These are phyloP conservation scores for Fraxinus velutina DNA, from an alignment of 305 asterid species.

Conservation along the genomic window DNA sequence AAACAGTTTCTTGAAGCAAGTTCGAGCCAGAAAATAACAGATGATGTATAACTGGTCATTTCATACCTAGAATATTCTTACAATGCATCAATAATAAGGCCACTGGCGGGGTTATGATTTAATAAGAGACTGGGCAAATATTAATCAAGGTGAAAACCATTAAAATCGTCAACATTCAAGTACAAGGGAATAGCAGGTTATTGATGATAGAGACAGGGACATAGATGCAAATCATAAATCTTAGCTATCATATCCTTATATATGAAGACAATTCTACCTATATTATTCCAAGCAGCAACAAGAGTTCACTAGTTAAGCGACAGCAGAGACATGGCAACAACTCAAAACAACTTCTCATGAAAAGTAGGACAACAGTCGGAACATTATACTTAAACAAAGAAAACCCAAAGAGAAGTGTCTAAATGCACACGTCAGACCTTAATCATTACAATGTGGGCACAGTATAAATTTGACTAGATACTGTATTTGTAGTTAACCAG, in stretches of 20 bases:
- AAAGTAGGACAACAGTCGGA: neutral
- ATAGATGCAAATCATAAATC: neutral
- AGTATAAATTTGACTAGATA: neutral
- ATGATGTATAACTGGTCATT: neutral
- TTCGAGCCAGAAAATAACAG: constrained; percentile 8
- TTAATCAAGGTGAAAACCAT: neutral
- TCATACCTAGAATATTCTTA: constrained; percentile 3
- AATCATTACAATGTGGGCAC: neutral
- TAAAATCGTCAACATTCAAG: neutral
- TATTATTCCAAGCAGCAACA: constrained; percentile 4
- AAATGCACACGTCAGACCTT: neutral
- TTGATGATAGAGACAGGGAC: neutral
- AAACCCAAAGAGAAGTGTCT: neutral
- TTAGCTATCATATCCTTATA: neutral
- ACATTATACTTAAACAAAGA: neutral
- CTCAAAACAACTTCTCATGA: neutral
- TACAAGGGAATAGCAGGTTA: neutral
- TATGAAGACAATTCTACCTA: neutral
- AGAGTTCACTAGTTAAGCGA: neutral
- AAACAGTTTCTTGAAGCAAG: neutral
- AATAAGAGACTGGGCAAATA: constrained; percentile 12
- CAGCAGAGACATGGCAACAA: neutral
- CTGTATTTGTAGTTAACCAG: neutral
- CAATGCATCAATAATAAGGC: neutral
- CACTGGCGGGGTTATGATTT: constrained; percentile 8